A percentile compares a stretch with the other conserved stretches of the same genome.
Conservation (phyloP, 1,139 yeast genomes). For the Debaryomyces nepalensis region DNA sequence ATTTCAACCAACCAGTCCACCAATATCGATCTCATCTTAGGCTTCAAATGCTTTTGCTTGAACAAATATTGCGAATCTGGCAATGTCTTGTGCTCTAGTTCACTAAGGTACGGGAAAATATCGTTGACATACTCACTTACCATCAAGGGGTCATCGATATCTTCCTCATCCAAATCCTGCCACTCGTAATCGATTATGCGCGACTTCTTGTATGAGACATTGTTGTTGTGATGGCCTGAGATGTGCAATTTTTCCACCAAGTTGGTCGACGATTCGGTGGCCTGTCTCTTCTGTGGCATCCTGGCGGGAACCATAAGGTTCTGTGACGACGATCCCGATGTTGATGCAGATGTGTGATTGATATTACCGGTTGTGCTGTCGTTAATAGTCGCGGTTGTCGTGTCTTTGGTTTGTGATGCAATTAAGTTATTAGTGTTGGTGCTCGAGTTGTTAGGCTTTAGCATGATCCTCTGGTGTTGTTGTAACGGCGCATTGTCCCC, state of each 20-base stretch:
- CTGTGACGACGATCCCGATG: constrained; percentile 14
- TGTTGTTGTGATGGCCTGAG: constrained; percentile 21
- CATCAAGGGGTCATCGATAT: constrained; percentile 90
- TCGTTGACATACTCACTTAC: constrained; percentile 91
- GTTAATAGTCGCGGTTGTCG: constrained; percentile 9
- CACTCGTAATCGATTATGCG: constrained; percentile 60
- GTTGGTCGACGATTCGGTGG: constrained; percentile 58
- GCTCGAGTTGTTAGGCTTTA: constrained; percentile 8
- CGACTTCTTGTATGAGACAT: constrained; percentile 34
- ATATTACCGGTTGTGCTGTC: constrained; percentile 5
- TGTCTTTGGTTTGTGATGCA: constrained; percentile 15
- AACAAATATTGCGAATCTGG: constrained; percentile 78
- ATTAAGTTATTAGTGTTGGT: constrained; percentile 13
- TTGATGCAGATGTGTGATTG: constrained; percentile 15
- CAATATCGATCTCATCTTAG: constrained; percentile 84
- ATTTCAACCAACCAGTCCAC: constrained; percentile 97
- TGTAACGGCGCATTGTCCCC: constrained; percentile 40
- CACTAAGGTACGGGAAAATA: constrained; percentile 79
- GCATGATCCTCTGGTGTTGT: constrained; percentile 21
- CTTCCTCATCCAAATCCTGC: constrained; percentile 94
- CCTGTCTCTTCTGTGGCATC: constrained; percentile 59
- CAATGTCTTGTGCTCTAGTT: constrained; percentile 72
- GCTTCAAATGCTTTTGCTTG: constrained; percentile 76
- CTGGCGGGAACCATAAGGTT: constrained; percentile 40
- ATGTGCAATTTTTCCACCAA: constrained; percentile 49